Evolutionary conservation across 768 basidiomycete genomes (phyloP), one percentile per base, ranked within the genome.

Genomic region (Psilocybe sp.): DNA sequence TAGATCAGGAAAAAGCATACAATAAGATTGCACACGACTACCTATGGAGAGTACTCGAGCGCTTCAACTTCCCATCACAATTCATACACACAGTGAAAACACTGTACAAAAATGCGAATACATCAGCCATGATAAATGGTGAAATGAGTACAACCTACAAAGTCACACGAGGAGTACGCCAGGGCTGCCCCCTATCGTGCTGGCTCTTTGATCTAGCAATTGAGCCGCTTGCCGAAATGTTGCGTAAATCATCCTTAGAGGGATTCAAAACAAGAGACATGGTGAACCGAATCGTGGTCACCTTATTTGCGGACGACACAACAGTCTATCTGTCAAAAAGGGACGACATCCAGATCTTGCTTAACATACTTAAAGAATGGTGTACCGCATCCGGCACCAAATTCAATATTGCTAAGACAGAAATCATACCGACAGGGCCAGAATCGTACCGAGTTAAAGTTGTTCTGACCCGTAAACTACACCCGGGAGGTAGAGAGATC

Each of bases 351-450:
- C 35, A 38, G 0, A 51, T 54, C 1, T 60, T 76, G 0, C 20
- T 53, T 2, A 0, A 16, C 0, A 58, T 73, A 2, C 69, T 75
- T 0, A 32, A 63, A 0, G 15, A 34, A 0, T 79, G 74, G 74
- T 77, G 69, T 47, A 16, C 13, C 5, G 72, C 69, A 5, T 70
- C 70, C 12, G 53, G 63, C 1, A 74, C 73, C 0, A 69, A 66
- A 38, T 78, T 76, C 46, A 78, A 76, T 45, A 53, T 56, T 0
- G 43, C 40, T 0, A 78, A 78, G 54, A 77, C 73, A 0, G 65
- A 70, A 45, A 56, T 73, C 0, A 57, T 78, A 6, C 72, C 70
- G 0, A 58, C 73, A 0, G 71, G 75, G 31, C 4, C 14, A 33
- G 12, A 32, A 33, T 28, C n/a, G 15, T 40, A 8, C 19, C 7